Evolutionary conservation across 176 grass and related monocot genomes (phyloP), one percentile per base, ranked within the genome.

Genomic region (Avena sativa): DNA sequence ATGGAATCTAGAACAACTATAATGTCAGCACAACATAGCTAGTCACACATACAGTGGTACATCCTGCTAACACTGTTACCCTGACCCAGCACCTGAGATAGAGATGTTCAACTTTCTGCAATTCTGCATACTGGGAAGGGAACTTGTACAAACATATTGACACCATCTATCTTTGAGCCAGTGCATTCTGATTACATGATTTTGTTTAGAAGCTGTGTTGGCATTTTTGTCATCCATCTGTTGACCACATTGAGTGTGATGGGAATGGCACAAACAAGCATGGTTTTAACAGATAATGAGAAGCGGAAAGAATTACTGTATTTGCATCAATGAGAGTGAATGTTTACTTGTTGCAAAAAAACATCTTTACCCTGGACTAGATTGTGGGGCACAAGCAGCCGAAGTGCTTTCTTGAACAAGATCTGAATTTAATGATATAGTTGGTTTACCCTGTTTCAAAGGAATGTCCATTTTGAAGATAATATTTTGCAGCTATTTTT

Each of bases 401-500:
- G 19, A 78, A 74, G 19, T 73, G 26, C 44, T 64, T 72, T 13
- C 47, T 82, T 49, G 49, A 52, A 49, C 23, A 55, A 71, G 19
- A 71, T 20, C 32, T 71, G 32, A 53, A 34, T 56, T 81, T 2
- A 19, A 44, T 66, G 71, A 34, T 66, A 13, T 1, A 20, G 51
- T 74, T 52, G 14, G 8, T 76, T 26, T 58, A 48, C 73, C 51
- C 55, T 81, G 67, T 51, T 81, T 6, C 15, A 62, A 61, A 20
- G 14, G 12, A 12, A 10, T 5, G 0, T 5, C 1, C 16, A 17
- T 52, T 74, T 87, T 73, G 40, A 4, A 9, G 38, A 64, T 46
- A 28, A 3, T 21, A 78, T 25, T 86, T 68, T 56, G 15, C 34
- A 28, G 19, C 36, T 87, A 64, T 65, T 87, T 74, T 26, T 25